Evolutionary conservation across 73 alveolate species (phyloP).

Genomic region (Effrenium voratum): DNA sequence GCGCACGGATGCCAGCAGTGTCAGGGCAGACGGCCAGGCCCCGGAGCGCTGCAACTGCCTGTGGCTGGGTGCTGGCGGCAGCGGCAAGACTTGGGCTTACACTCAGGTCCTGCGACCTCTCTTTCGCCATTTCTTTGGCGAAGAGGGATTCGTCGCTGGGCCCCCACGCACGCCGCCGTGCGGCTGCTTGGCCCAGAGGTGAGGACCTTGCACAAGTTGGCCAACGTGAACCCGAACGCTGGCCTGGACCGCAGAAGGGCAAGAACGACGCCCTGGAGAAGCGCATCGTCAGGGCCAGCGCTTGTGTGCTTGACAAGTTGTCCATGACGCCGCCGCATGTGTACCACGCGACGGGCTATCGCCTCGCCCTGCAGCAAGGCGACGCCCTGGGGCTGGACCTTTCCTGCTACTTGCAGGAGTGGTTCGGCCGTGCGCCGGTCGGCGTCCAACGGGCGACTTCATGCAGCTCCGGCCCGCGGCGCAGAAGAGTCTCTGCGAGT

Average conservation of each 20-base stretch:
- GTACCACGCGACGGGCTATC: slow-evolving; percentile 14
- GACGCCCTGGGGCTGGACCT: background rate
- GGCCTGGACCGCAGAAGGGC: slow-evolving; percentile 6
- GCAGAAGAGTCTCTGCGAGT: slow-evolving; percentile 38
- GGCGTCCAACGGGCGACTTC: background rate
- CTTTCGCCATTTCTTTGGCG: slow-evolving; percentile 27
- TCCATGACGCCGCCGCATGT: slow-evolving; percentile 44
- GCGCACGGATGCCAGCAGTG: background rate
- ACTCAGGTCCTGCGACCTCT: slow-evolving; percentile 25
- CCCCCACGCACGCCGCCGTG: slow-evolving; percentile 37
- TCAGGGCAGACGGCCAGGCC: slow-evolving; percentile 7
- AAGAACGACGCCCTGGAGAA: background rate
- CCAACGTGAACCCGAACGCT: background rate
- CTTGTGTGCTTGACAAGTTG: background rate
- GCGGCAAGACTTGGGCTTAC: slow-evolving; percentile 49
- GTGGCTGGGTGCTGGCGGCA: slow-evolving; percentile 60
- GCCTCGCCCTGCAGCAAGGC: background rate
- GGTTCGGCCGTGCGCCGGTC: slow-evolving; percentile 9
- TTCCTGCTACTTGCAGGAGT: background rate
- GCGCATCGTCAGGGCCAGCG: background rate
- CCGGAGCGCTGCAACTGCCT: background rate
- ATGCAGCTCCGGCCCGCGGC: background rate
- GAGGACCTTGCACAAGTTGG: slow-evolving; percentile 13
- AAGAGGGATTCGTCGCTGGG: background rate
- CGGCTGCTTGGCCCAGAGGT: slow-evolving; percentile 24